phyloP scores from a whole-genome alignment of 345 rosid species.

The Citrus maxima region DNA sequence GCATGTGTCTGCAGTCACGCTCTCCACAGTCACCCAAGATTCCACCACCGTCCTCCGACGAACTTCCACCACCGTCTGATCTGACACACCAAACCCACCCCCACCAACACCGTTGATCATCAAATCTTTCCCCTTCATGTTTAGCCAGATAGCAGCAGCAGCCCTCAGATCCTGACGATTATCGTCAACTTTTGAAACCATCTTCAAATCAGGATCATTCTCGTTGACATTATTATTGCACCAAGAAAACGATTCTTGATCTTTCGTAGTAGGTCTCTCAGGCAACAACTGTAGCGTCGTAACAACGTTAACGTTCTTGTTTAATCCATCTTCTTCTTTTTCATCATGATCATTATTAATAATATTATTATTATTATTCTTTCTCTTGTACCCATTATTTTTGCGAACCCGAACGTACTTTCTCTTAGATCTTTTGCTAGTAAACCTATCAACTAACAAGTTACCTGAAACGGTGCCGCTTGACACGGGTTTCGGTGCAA shows the following conservation, averaged over 20 bases:
- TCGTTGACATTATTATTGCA: background rate
- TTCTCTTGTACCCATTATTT: constrained; percentile 11
- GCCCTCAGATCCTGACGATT: background rate
- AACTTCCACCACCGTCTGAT: constrained; percentile 1
- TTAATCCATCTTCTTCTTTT: background rate
- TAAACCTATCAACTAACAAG: background rate
- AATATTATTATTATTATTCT: background rate
- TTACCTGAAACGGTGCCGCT: constrained; percentile 9
- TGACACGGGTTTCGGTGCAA: constrained; percentile 28
- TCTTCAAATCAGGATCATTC: background rate
- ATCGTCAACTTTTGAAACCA: constrained; percentile 3
- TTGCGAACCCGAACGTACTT: constrained; percentile 38
- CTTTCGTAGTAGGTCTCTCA: constrained; percentile 3
- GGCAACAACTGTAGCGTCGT: constrained; percentile 34
- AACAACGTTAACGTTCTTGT: background rate
- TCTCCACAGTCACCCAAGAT: constrained; percentile 27
- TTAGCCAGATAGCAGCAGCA: background rate
- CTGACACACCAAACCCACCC: background rate
- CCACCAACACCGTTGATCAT: background rate
- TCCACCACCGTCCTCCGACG: background rate
- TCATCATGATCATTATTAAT: background rate
- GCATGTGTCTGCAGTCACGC: constrained; percentile 29
- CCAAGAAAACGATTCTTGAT: background rate
- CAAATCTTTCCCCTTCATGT: background rate
- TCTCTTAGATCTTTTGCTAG: constrained; percentile 18